Evolutionary conservation across 108 stramenopile species (phyloP).

Genomic region (Nannochloropsis oceanica): DNA sequence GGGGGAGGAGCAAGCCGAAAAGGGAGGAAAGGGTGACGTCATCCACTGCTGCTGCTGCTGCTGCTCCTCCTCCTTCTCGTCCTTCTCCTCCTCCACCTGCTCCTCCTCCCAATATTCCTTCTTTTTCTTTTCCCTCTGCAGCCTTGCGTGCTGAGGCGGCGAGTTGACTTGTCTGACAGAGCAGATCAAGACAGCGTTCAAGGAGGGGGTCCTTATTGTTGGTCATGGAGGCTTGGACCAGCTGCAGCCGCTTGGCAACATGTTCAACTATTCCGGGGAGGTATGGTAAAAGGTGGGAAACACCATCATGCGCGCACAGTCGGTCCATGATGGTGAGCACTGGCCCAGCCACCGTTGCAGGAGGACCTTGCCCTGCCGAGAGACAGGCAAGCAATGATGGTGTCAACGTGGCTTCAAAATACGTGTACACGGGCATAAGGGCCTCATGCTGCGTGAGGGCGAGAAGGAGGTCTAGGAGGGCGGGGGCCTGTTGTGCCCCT

Average conservation of each 20-base stretch:
- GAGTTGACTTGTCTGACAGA: not conserved
- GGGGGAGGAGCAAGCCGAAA: not conserved
- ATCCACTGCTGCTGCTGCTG: not conserved
- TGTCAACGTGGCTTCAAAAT: not conserved
- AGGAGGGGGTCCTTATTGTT: not conserved
- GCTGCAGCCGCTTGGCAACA: not conserved
- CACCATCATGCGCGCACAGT: not conserved
- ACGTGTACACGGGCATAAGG: not conserved
- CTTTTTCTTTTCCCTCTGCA: not conserved
- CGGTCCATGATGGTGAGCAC: not conserved
- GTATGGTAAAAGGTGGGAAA: not conserved
- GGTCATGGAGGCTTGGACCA: not conserved
- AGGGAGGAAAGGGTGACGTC: not conserved
- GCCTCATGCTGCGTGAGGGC: not conserved
- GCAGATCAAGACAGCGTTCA: not conserved
- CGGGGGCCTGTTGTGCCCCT: not conserved
- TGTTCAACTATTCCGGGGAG: not conserved
- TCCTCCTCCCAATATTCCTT: not conserved
- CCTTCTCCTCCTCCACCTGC: not conserved
- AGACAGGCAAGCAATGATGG: not conserved
- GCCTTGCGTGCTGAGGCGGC: not conserved
- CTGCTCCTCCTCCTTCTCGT: not conserved
- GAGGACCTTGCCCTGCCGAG: not conserved
- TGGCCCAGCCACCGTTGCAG: not conserved
- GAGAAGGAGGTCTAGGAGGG: not conserved